A percentile compares a stretch with the other conserved stretches of the same genome.
These are phyloP conservation scores for Oxytropis ochrocephala DNA, from an alignment of 306 rosid species.

Conservation along the genomic window DNA sequence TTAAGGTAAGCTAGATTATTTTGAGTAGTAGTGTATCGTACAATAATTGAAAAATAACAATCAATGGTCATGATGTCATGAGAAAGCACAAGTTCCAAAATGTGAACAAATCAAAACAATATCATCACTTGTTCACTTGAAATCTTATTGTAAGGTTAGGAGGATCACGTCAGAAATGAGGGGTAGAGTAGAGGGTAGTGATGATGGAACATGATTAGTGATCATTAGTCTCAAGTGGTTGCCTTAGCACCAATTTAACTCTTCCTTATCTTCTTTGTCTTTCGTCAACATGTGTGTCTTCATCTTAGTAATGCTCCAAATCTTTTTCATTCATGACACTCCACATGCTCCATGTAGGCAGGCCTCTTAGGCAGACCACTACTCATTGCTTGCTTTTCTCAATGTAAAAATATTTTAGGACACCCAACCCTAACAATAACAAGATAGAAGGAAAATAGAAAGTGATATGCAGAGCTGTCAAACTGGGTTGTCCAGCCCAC, in stretches of 20 bases:
- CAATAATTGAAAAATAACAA: neutral
- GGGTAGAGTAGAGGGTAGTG: neutral
- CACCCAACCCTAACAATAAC: no score
- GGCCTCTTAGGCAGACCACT: neutral
- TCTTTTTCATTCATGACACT: neutral
- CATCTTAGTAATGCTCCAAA: neutral
- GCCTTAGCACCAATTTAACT: neutral
- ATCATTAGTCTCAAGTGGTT: neutral
- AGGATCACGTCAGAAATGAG: neutral
- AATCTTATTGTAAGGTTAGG: neutral
- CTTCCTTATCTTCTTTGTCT: neutral
- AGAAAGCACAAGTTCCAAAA: neutral
- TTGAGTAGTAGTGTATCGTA: neutral
- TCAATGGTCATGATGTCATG: neutral
- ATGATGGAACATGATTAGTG: conserved; percentile 20
- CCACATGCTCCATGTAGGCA: neutral
- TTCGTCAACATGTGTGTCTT: neutral
- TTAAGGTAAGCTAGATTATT: neutral
- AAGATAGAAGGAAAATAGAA: no score
- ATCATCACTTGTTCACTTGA: neutral
- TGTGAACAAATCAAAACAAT: neutral
- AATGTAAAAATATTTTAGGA: neutral
- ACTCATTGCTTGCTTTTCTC: neutral
- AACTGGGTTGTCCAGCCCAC: no score
- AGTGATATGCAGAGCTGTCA: no score